Percentiles rank a stretch among this genome's conserved stretches.
Conservation (phyloP, 805 yeast species). For the Starmerella apicola region DNA sequence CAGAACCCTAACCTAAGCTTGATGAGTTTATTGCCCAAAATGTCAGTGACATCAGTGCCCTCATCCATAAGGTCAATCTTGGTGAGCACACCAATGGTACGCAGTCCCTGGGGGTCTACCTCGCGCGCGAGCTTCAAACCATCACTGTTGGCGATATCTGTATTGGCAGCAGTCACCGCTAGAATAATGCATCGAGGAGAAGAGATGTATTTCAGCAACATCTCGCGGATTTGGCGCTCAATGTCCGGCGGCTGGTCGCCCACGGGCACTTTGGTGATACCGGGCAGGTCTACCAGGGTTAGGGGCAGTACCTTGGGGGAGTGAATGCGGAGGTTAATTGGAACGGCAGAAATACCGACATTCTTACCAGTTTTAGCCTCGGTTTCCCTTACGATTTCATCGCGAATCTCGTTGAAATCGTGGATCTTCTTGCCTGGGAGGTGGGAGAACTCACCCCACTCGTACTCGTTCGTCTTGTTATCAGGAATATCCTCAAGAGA, state of each 20-base stretch:
- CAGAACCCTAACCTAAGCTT: conserved; percentile 92
- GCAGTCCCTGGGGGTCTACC: conserved; percentile 90
- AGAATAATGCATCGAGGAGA: conserved; percentile 91
- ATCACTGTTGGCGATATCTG: conserved; percentile 93
- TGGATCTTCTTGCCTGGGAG: conserved; percentile 76
- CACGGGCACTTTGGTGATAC: conserved; percentile 94
- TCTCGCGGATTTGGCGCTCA: conserved; percentile 84
- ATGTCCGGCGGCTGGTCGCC: conserved; percentile 98
- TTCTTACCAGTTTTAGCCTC: conserved; percentile 62
- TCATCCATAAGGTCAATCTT: conserved; percentile 95
- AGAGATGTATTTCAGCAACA: conserved; percentile 84
- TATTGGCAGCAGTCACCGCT: conserved; percentile 92
- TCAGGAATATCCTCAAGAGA: conserved; percentile 20
- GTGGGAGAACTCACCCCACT: conserved; percentile 97
- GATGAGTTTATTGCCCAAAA: conserved; percentile 87
- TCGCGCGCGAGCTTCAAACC: conserved; percentile 93
- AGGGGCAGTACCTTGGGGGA: conserved; percentile 90
- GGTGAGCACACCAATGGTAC: conserved; percentile 95
- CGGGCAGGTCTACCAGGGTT: conserved; percentile 93
- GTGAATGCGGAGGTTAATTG: conserved; percentile 83
- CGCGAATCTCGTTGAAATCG: conserved; percentile 78
- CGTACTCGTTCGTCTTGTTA: conserved; percentile 33
- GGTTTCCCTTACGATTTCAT: conserved; percentile 84
- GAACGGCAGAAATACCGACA: conserved; percentile 80
- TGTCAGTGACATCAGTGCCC: conserved; percentile 94